Base-by-base conservation (phyloP, 1,284 basidiomycete genomes). In the Ceraceosorus guamensis region DNA sequence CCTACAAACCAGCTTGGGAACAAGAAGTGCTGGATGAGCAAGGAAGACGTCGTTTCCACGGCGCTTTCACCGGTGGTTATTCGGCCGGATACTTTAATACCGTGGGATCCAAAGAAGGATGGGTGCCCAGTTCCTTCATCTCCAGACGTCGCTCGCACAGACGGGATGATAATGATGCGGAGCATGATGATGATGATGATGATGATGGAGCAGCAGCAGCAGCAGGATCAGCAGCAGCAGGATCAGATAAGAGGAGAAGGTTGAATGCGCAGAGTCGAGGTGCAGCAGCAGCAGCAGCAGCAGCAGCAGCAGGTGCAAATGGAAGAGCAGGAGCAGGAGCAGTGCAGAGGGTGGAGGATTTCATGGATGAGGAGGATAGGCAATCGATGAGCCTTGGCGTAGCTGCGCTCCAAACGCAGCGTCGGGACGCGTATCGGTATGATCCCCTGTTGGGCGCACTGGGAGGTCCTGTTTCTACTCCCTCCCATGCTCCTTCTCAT, bases 281-380 rank as follows among this genome's bases (percentile, higher is more conserved):
- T n/a, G n/a, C n/a, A n/a, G n/a, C n/a, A n/a, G n/a, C n/a, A n/a
- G n/a, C n/a, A 50, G 45, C 18, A 43, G 45, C 24, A 52, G 46
- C 11, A 45, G 46, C 16, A 52, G 32, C 30, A 31, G 48, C 11
- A 16, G 13, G 41, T 8, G 32, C 10, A 46, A 46, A 4, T 44
- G 41, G 41, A 13, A 18, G 10, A 16, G 18, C 35, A 82, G 67
- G 75, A 76, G 0, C 53, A 13, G 32, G 24, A 41, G 35, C 77
- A 61, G 82, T 56, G 35, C 54, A 52, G 33, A 60, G 83, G 10
- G 85, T 87, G 0, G 89, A 96, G 74, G 93, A 97, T 76, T 97
- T 91, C 76, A 98, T 98, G 93, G 93, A 98, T 78, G 93, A 96
- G 46, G 95, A 98, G 78, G 93, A 96, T 76, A 79, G 93, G n/a